Percentiles rank a stretch among this genome's conserved stretches.
These are phyloP conservation scores for Pseudomassariella vexata DNA, from an alignment of 2,329 filamentous ascomycete species.

Conservation along the genomic window DNA sequence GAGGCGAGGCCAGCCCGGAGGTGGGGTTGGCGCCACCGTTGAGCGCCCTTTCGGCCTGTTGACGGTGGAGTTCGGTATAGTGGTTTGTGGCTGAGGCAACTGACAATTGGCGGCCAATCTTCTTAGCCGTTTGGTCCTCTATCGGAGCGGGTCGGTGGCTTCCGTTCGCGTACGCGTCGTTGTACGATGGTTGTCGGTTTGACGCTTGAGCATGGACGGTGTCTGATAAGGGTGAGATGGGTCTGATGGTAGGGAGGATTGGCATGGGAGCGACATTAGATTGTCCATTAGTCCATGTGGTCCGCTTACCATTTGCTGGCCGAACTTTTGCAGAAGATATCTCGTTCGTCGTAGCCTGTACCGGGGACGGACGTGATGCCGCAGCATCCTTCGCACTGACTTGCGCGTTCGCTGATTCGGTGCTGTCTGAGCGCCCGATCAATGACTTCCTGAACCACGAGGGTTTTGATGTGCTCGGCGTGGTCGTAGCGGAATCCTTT, in stretches of 20 bases:
- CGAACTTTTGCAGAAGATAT: constrained; percentile 35
- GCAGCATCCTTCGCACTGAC: constrained; percentile 40
- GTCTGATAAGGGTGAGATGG: constrained; percentile 94
- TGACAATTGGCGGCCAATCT: constrained; percentile 91
- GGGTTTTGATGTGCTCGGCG: constrained; percentile 69
- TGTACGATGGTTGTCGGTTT: constrained; percentile 51
- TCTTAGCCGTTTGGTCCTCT: constrained; percentile 71
- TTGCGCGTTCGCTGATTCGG: constrained; percentile 50
- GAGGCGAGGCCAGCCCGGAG: constrained; percentile 68
- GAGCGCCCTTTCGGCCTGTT: constrained; percentile 84
- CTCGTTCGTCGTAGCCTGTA: constrained; percentile 27
- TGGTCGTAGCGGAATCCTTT: constrained; percentile 54
- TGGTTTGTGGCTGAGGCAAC: constrained; percentile 89
- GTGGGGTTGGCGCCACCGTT: too few species aligned
- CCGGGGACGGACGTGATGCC: constrained; percentile 28
- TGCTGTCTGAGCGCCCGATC: constrained; percentile 70
- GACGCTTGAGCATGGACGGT: constrained; percentile 85
- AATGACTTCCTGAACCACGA: constrained; percentile 97
- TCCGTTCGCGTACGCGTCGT: constrained; percentile 39
- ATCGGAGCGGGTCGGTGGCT: constrained; percentile 30
- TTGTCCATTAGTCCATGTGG: constrained; percentile 85
- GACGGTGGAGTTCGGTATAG: constrained; percentile 82
- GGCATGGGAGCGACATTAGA: constrained; percentile 85
- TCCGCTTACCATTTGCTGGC: constrained; percentile 67
- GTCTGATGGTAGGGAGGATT: constrained; percentile 88